Conservation (phyloP, 495 filamentous ascomycete species). For the Podospora sp. region DNA sequence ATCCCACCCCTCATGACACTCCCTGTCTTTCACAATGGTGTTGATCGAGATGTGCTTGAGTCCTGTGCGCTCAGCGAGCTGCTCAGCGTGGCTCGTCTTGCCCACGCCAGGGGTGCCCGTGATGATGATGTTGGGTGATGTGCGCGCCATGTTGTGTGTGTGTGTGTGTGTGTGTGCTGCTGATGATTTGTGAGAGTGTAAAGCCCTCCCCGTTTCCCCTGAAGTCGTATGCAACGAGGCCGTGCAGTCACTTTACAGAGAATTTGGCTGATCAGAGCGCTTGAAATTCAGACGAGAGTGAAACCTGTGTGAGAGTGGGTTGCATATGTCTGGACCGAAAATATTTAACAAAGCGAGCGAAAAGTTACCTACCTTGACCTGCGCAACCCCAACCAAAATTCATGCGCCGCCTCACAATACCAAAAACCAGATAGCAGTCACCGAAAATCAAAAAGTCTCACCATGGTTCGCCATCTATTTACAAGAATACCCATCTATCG, state of each 20-base stretch:
- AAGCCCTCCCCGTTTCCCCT: too few species aligned
- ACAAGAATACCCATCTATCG: not conserved
- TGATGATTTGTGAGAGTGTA: too few species aligned
- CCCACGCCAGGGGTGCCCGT: conserved; percentile 95
- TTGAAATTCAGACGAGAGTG: not conserved
- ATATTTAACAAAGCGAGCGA: conserved; percentile 5
- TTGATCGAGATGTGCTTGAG: conserved; percentile 88
- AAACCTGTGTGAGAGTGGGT: not conserved
- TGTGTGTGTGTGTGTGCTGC: too few species aligned
- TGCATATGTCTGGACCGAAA: not conserved
- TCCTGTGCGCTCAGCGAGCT: conserved; percentile 63
- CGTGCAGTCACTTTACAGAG: too few species aligned
- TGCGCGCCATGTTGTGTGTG: conserved; percentile 50
- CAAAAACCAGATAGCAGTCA: not conserved
- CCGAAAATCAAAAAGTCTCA: not conserved
- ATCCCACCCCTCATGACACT: conserved; percentile 82
- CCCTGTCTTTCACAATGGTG: conserved; percentile 80
- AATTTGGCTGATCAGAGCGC: not conserved
- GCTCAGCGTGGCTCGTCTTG: conserved; percentile 87
- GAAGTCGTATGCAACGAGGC: too few species aligned
- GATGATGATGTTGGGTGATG: conserved; percentile 84
- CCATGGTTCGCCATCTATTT: not conserved
- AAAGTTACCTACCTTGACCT: not conserved
- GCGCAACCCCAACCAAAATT: conserved; percentile 1
- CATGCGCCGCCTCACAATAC: not conserved